A percentile compares a stretch with the other conserved stretches of the same genome.
Conservation (phyloP, 179 eudicot species). For the Patellifolia procumbens region DNA sequence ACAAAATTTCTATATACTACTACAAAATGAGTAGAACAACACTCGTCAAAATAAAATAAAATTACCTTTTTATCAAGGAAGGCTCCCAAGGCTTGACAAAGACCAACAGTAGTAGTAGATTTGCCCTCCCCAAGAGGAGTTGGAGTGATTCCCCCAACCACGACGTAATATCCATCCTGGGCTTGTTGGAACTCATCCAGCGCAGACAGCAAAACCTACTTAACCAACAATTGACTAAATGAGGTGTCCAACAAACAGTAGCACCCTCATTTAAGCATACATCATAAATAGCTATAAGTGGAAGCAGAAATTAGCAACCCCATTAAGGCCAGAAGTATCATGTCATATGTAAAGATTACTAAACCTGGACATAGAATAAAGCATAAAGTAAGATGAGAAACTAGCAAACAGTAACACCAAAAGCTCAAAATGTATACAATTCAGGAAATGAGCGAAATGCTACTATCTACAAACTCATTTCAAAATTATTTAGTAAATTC, state of each 20-base stretch:
- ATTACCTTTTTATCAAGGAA: slow-evolving; percentile 88
- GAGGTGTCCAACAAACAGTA: slow-evolving; percentile 1
- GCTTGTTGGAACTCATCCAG: slow-evolving; percentile 67
- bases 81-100: slow-evolving; percentile 97
- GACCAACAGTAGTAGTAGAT: slow-evolving; percentile 96
- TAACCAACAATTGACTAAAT: background rate
- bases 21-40: background rate
- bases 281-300: background rate
- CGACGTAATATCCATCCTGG: slow-evolving; percentile 89
- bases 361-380: background rate
- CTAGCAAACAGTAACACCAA: background rate
- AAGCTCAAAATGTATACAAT: background rate
- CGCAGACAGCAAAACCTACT: slow-evolving; percentile 77
- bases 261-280: background rate
- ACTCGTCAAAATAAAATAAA: background rate
- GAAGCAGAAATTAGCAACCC: background rate
- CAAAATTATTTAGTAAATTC: background rate
- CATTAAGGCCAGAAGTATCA: background rate
- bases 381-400: background rate
- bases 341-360: background rate
- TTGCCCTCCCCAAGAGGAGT: slow-evolving; percentile 99
- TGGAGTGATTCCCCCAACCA: slow-evolving; percentile 97
- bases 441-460: background rate
- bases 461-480: background rate
- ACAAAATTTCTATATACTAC: background rate